Evolutionary conservation across 2,329 filamentous ascomycete species (phyloP).

Genomic region (Boeremia lycopersici): DNA sequence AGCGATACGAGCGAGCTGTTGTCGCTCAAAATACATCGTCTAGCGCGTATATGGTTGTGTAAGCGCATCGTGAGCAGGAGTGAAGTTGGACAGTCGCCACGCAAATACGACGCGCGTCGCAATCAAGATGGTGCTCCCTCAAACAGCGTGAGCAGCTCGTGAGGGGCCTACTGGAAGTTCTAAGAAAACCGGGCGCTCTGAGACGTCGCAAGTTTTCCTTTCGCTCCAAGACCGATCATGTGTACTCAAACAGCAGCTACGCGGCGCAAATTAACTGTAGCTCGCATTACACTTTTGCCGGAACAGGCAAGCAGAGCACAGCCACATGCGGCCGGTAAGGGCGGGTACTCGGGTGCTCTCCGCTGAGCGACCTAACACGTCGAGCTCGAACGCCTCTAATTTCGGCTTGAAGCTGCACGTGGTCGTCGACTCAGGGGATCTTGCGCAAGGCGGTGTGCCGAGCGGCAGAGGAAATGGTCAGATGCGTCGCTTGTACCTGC

Average conservation of each 20-base stretch:
- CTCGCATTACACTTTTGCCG: constrained; percentile 13
- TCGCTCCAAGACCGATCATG: constrained; percentile 18
- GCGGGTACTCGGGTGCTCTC: constrained; percentile 17
- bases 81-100: constrained; percentile 28
- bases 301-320: constrained; percentile 13
- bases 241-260: constrained; percentile 7
- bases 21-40: constrained; percentile 16
- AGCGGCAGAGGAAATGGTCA: constrained; percentile 18
- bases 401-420: constrained; percentile 38
- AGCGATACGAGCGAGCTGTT: constrained; percentile 7
- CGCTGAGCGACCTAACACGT: constrained; percentile 35
- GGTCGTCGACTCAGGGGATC: constrained; percentile 23
- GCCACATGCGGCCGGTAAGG: constrained; percentile 17
- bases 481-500: constrained; percentile 21
- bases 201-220: constrained; percentile 11
- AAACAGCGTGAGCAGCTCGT: constrained; percentile 21
- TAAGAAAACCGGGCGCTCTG: background rate
- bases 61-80: constrained; percentile 19
- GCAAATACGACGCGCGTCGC: constrained; percentile 36
- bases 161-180: constrained; percentile 8
- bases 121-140: constrained; percentile 18
- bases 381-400: constrained; percentile 34
- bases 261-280: constrained; percentile 12
- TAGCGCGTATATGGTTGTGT: constrained; percentile 20
- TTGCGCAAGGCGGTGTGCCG: constrained; percentile 32